Evolutionary conservation across 1,284 basidiomycete genomes (phyloP), one percentile per base, ranked within the genome.

Genomic region (Trichosporon ovoides): DNA sequence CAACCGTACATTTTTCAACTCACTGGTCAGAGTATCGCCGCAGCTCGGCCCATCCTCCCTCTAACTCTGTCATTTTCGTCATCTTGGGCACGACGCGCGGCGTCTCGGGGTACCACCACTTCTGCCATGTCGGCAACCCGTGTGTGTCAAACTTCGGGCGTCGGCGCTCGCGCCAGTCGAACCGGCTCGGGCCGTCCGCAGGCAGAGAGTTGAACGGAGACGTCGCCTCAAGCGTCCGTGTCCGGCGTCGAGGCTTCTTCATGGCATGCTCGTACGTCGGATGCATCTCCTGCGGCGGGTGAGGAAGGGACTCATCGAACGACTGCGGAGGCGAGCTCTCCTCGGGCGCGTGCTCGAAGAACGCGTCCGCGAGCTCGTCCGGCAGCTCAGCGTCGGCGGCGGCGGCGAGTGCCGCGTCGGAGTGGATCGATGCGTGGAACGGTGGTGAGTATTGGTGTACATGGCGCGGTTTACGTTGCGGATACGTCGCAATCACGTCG

Each of bases 41-140:
- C 24, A 83, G 73, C 63, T 83, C 81, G 2, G 78, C 73, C 62
- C 79, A 76, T 52, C 79, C 80, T 16, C 66, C 69, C 22, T 81
- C 77, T 11, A 74, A 76, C 11, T 69, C 68, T 12, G 64, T 67
- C 3, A 81, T 62, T 28, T 70, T 69, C 0, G 61, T 58, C 34
- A 70, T 72, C 2, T 69, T 68, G 31, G 82, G 79, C 33, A 68
- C 62, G 36, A 78, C 70, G 36, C 82, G 63, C 19, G 49, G 58
- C 37, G 56, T 46, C 7, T 62, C 53, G 16, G 65, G 64, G 38
- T 63, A 70, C 69, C 69, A 72, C 38, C 61, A 57, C 12, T 50
- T 55, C 16, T 55, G 57, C 22, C 43, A 48, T 13, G 43, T 33
- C 7, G 16, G 54, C 50, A 28, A 53, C 48, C 38, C 35, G 52